These are phyloP conservation scores for Oropetium thomaeum DNA, from an alignment of 176 grass and related monocot species.

Conservation along the genomic window DNA sequence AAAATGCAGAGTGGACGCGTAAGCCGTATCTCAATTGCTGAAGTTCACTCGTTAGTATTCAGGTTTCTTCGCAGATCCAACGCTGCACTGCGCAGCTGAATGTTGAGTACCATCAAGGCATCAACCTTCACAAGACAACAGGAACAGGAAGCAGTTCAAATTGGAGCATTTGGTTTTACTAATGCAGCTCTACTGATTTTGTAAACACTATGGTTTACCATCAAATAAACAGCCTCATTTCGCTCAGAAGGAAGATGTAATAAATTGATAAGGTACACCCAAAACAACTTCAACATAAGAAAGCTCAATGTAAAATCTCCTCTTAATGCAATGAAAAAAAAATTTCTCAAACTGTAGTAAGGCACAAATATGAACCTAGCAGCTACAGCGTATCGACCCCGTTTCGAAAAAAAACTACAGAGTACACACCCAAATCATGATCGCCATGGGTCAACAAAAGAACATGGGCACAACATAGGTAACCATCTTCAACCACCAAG, in stretches of 20 bases:
- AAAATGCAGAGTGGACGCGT: too few relatives aligned
- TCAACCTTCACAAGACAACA: background rate
- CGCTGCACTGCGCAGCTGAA: background rate
- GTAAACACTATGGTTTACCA: background rate
- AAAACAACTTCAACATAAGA: background rate
- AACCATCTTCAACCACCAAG: conserved; percentile 5
- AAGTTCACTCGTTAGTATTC: background rate
- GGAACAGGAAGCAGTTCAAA: background rate
- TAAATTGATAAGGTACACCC: background rate
- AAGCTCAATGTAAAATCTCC: background rate
- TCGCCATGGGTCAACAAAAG: background rate
- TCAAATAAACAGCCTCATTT: background rate
- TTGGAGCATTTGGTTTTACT: background rate
- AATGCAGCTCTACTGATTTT: background rate
- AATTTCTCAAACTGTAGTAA: background rate
- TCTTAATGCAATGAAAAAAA: too few relatives aligned
- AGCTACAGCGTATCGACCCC: background rate
- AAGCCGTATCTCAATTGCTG: too few relatives aligned
- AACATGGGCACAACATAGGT: background rate
- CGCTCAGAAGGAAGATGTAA: background rate
- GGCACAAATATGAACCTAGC: background rate
- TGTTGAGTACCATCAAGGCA: background rate
- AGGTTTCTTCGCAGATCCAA: background rate
- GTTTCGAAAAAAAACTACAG: too few relatives aligned
- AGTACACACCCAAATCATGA: background rate